These are phyloP conservation scores for Venturia nashicola DNA, from an alignment of 2,329 filamentous ascomycete genomes.

Conservation along the genomic window DNA sequence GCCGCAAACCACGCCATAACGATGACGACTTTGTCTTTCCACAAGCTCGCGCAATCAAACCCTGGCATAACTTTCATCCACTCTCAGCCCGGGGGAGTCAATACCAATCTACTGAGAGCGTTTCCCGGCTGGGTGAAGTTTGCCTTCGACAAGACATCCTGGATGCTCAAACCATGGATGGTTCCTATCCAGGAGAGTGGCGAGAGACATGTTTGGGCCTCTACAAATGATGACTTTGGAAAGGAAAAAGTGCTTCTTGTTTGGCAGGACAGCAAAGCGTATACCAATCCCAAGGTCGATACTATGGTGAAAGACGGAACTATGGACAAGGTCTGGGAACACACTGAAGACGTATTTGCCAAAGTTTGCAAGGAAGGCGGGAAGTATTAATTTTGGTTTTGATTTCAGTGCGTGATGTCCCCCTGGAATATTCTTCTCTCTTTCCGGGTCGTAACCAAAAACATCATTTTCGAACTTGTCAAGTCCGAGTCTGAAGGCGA, in stretches of 20 bases:
- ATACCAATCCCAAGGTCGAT: conserved; percentile 12
- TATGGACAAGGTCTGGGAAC: conserved; percentile 19
- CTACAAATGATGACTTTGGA: conserved; percentile 18
- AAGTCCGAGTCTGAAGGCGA: no score
- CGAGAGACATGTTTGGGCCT: conserved; percentile 21
- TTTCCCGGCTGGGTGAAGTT: conserved; percentile 10
- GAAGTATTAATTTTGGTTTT: not conserved
- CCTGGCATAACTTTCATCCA: conserved; percentile 19
- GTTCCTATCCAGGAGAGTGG: conserved; percentile 20
- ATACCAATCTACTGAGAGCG: conserved; percentile 15
- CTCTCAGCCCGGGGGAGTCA: conserved; percentile 17
- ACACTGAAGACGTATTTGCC: conserved; percentile 21
- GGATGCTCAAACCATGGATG: conserved; percentile 13
- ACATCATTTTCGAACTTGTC: not conserved
- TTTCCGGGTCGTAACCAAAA: not conserved
- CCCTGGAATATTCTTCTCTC: not conserved
- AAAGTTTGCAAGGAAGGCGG: conserved; percentile 13
- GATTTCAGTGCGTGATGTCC: not conserved
- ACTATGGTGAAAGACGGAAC: conserved; percentile 16
- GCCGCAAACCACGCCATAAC: conserved; percentile 13
- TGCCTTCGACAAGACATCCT: not conserved
- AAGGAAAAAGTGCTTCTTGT: conserved; percentile 17
- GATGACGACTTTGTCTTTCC: conserved; percentile 19
- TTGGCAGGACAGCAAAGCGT: conserved; percentile 13
- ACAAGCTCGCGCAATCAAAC: conserved; percentile 16